Evolutionary conservation across 345 rosid genomes (phyloP), one percentile per base, ranked within the genome.

Genomic region (Eucalyptus paniculata): DNA sequence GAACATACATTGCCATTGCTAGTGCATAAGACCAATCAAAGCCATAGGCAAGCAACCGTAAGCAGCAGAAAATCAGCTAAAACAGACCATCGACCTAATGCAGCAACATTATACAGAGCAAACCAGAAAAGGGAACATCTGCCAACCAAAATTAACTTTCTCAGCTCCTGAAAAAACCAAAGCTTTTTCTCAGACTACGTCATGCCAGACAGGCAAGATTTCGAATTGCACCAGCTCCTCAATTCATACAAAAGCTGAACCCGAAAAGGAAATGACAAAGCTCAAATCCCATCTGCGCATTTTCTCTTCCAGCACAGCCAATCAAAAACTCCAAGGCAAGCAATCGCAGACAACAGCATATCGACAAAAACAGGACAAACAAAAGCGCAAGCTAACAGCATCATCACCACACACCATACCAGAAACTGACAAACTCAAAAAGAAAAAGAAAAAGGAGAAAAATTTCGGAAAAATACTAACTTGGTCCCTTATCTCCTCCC

Each of bases 401-500:
- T 19, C 53, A 17, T 6, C 53, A 17, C 44, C 67, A 21, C 21
- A 65, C 50, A n/a, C 89, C 89, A 67, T n/a, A n/a, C 23, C 50
- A 4, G 83, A 23, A 9, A 16, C 34, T 56, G 87, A 65, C 45
- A 87, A 19, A 34, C 9, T 15, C 14, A 86, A 62, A 23, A 86
- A 82, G 32, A 2, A 42, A 87, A 89, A 37, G 50, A 32, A 37
- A 50, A 49, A 19, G 2, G 26, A 53, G 58, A 53, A 30, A 32
- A 89, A 87, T 90, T 86, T 87, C 88, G 88, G 88, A 87, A 69
- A 69, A 77, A 40, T 34, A 3, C 47, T 44, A 44, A 44, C 47
- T 96, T 97, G 98, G 91, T 96, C 98, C 90, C 95, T 94, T 89
- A 98, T 97, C 94, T 98, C 98, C 89, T 98, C 99, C 42, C 99